Evolutionary conservation across 1,139 yeast species (phyloP), one percentile per base, ranked within the genome.

Genomic region (Keqinozyma sinolaborantium): DNA sequence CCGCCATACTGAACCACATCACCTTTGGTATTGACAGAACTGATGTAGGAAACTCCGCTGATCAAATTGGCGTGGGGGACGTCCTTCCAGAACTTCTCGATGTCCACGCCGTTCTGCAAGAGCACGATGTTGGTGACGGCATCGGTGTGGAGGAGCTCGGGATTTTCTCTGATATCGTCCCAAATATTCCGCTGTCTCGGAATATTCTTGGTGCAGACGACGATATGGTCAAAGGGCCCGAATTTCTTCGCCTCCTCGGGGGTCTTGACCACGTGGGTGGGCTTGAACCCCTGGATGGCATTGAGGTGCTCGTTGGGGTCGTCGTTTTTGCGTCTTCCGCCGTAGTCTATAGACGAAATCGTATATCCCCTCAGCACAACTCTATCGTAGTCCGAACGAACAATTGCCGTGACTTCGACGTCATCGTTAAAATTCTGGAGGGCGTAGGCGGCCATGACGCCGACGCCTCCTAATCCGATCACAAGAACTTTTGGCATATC

Each of bases 401-500:
- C 50, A 7, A 60, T 56, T 4, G 64, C 59, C 1, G 64, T 60
- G 19, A 55, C 42, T 29, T 56, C 55, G 12, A 53, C 56, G 25
- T 51, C 48, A 8, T 45, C 35, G 25, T 59, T 59, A 33, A 45
- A 46, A 31, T 31, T 32, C 26, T 47, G 47, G 12, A 61, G 47
- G 3, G 56, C 42, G 29, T 57, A 56, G 16, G 59, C 53, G 14
- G 58, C 57, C 18, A 60, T 44, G 20, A 51, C 47, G 3, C 68
- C 67, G 2, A 61, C 64, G 6, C 67, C 88, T 7, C 88, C 88
- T 42, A 80, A 64, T 8, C 88, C 88, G 23, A 81, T 65, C n/a
- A 77, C 54, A 19, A 79, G 61, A 3, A 77, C 60, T 31, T 68
- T 69, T 18, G 21, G 7, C 21, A 18, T 18, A 7, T 18, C 10